These are phyloP conservation scores for Syzygium grande DNA, from an alignment of 345 rosid genomes.

Conservation along the genomic window DNA sequence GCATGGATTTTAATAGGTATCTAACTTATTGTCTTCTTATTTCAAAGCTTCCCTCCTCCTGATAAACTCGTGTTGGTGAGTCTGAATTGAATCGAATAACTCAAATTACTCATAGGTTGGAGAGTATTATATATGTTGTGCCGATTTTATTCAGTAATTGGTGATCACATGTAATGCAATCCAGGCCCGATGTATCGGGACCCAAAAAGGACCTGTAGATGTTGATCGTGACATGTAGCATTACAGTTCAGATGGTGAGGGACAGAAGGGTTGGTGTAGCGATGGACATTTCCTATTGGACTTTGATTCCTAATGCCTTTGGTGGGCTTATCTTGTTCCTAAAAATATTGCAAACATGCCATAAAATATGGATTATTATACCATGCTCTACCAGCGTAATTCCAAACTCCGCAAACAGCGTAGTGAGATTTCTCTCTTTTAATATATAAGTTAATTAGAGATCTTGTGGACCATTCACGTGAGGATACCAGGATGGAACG, in stretches of 20 bases:
- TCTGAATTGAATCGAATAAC: background rate
- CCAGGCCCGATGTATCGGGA: background rate
- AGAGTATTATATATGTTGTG: background rate
- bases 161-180: background rate
- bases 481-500: background rate
- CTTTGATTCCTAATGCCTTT: background rate
- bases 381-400: background rate
- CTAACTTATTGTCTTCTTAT: too few relatives aligned
- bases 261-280: background rate
- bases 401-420: too few relatives aligned
- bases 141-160: background rate
- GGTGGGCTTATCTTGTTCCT: background rate
- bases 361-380: background rate
- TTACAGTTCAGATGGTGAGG: background rate
- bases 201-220: background rate
- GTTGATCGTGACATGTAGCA: background rate
- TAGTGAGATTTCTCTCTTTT: background rate
- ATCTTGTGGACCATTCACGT: background rate
- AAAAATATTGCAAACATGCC: background rate
- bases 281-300: background rate
- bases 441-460: background rate
- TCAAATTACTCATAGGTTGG: background rate
- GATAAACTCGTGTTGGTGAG: too few relatives aligned
- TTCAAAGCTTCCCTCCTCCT: too few relatives aligned
- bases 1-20: too few relatives aligned